A percentile compares a stretch with the other conserved stretches of the same genome.
These are phyloP conservation scores for Mychonastes homosphaera DNA, from an alignment of 139 green algal genomes.

Conservation along the genomic window DNA sequence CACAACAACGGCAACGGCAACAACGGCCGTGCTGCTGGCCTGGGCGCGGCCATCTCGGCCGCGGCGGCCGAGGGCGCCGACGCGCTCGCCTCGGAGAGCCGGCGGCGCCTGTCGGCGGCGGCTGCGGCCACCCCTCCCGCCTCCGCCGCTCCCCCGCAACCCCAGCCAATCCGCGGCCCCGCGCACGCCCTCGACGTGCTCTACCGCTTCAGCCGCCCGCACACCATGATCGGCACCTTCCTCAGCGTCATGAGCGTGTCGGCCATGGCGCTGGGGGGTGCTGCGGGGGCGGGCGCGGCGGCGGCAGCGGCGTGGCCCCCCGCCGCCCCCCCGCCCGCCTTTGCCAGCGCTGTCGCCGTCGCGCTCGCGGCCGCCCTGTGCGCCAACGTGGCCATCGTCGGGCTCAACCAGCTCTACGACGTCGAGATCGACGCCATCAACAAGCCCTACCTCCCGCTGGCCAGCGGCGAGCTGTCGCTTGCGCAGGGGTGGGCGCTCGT, in stretches of 20 bases:
- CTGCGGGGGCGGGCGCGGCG: not conserved
- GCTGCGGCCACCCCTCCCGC: too few relatives aligned
- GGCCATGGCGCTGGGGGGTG: slow-evolving; percentile 48
- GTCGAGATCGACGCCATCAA: slow-evolving; percentile 89
- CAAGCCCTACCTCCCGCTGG: slow-evolving; percentile 94
- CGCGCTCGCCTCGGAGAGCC: too few relatives aligned
- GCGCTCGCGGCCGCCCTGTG: slow-evolving; percentile 73
- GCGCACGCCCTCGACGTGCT: slow-evolving; percentile 25
- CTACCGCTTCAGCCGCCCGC: slow-evolving; percentile 59
- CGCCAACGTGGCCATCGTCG: slow-evolving; percentile 85
- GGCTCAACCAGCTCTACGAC: slow-evolving; percentile 71
- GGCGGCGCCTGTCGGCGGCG: too few relatives aligned
- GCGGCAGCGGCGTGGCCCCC: not conserved
- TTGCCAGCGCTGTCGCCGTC: slow-evolving; percentile 14
- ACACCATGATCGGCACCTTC: slow-evolving; percentile 85
- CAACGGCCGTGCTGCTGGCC: too few relatives aligned
- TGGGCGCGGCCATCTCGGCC: too few relatives aligned
- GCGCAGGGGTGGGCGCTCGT: slow-evolving; percentile 19
- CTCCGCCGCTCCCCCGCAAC: too few relatives aligned
- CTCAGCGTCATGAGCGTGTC: slow-evolving; percentile 72
- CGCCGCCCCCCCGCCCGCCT: not conserved
- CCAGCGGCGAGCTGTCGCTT: slow-evolving; percentile 70
- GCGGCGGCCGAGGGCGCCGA: too few relatives aligned
- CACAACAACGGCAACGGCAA: too few relatives aligned
- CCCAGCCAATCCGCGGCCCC: too few relatives aligned